Percentiles rank a stretch among this genome's conserved stretches.
Conservation (phyloP, 495 filamentous ascomycete genomes). For the Oleoguttula mirabilis region DNA sequence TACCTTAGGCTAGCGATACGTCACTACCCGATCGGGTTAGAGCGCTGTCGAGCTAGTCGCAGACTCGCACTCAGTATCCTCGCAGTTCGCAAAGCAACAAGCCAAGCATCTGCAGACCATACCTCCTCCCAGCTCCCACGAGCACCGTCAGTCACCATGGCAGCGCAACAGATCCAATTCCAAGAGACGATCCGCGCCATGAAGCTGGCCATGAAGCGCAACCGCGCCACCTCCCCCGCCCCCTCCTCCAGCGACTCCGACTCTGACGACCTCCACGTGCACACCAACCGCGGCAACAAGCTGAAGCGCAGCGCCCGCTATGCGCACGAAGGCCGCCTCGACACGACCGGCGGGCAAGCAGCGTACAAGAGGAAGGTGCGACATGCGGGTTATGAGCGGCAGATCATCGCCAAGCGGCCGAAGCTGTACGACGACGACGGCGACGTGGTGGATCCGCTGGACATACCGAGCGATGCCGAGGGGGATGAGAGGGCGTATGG, state of each 20-base stretch:
- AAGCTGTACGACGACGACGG: slow-evolving; percentile 72
- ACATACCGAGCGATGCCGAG: slow-evolving; percentile 55
- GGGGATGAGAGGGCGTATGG: slow-evolving; percentile 75
- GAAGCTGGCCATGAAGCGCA: slow-evolving; percentile 49
- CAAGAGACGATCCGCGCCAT: slow-evolving; percentile 63
- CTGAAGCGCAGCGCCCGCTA: slow-evolving; percentile 71
- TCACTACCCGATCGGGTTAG: too few relatives aligned
- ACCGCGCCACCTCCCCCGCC: slow-evolving; percentile 16
- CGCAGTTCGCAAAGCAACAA: too few relatives aligned
- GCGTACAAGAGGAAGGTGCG: slow-evolving; percentile 75
- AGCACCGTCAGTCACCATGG: slow-evolving; percentile 48
- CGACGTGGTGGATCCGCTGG: slow-evolving; percentile 61
- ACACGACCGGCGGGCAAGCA: slow-evolving; percentile 54
- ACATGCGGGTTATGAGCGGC: slow-evolving; percentile 70
- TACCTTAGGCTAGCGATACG: too few relatives aligned
- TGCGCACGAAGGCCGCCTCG: slow-evolving; percentile 63
- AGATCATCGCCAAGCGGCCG: slow-evolving; percentile 70
- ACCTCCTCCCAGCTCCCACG: too few relatives aligned
- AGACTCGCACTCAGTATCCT: too few relatives aligned
- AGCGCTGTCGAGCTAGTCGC: too few relatives aligned
- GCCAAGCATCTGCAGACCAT: too few relatives aligned
- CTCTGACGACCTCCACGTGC: slow-evolving; percentile 51
- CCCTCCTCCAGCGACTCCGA: slow-evolving; percentile 47
- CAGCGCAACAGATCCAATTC: slow-evolving; percentile 56
- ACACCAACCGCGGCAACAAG: slow-evolving; percentile 86